phyloP scores from a whole-genome alignment of 495 filamentous ascomycete genomes.

The Beverwykella pulmonaria region DNA sequence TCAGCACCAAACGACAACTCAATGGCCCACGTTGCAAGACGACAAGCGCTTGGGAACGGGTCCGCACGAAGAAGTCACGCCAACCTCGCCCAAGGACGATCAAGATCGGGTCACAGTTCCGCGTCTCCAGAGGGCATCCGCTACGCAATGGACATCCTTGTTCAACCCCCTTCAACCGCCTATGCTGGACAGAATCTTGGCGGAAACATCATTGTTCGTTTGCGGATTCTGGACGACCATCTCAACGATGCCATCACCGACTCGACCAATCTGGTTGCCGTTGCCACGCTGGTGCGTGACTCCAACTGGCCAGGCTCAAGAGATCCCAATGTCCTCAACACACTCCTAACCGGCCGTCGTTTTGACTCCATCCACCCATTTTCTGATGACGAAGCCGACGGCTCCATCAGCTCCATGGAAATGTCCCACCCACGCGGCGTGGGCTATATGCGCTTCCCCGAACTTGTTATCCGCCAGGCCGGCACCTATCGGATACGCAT shows the following conservation, averaged over 20 bases:
- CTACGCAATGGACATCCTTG: constrained; percentile 37
- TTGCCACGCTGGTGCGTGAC: constrained; percentile 29
- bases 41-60: constrained; percentile 28
- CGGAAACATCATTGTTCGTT: constrained; percentile 26
- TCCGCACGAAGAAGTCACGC: constrained; percentile 24
- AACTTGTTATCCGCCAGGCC: constrained; percentile 42
- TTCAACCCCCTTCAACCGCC: constrained; percentile 32
- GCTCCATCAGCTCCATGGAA: constrained; percentile 14
- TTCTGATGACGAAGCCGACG: constrained; percentile 33
- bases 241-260: constrained; percentile 27
- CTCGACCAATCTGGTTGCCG: constrained; percentile 32
- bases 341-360: constrained; percentile 25
- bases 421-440: constrained; percentile 33
- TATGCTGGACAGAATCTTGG: constrained; percentile 19
- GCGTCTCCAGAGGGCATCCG: constrained; percentile 27
- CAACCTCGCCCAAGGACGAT: constrained; percentile 12
- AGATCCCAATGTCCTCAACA: constrained; percentile 25
- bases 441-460: constrained; percentile 45
- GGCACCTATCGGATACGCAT: constrained; percentile 44
- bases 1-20: background rate
- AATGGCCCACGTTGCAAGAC: constrained; percentile 40
- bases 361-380: constrained; percentile 36
- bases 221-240: constrained; percentile 22
- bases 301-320: constrained; percentile 23
- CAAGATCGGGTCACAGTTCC: constrained; percentile 11